Evolutionary conservation across 2,329 filamentous ascomycete genomes (phyloP), one percentile per base, ranked within the genome.

Genomic region (Alternaria rosae): DNA sequence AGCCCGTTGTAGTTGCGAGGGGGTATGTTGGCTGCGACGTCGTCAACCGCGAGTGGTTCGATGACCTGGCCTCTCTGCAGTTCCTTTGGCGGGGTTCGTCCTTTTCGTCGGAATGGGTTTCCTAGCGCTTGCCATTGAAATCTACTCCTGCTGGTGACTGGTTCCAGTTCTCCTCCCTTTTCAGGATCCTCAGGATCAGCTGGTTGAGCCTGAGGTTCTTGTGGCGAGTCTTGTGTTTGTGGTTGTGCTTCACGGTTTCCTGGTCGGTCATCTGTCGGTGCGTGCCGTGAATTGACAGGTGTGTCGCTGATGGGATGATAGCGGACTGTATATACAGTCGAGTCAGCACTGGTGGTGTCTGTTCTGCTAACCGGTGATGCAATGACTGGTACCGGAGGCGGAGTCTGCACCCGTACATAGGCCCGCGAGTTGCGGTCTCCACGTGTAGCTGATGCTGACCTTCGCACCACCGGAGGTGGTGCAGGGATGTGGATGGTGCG

Each of bases 281-380:
- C 57, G 32, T 60, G 58, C 26, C 65, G 69, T 32, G 57, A 63
- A 7, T 64, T 59, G 12, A 75, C 69, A 38, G 75, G 76, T 26
- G 75, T 52, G 77, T 83, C 41, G 82, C 85, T 59, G 81, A 85
- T 80, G 13, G 86, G 83, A 69, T 89, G 86, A 70, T 89, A 88
- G 28, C 85, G 85, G 28, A 90, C 85, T 54, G 87, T 85, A 70
- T 90, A 90, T 5, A 89, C 85, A 1, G 88, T 90, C 64, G 87
- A 89, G 25, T 85, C 85, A 9, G 86, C 87, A 74, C 87, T 89
- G 6, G 84, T 85, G 1, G 86, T 88, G 68, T 90, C 87, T 20
- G 85, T 84, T 65, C 87, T 81, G 70, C 86, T 89, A 38, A 89
- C 79, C 1, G 88, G 87, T 11, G 86, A 87, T 8, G 83, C 79